These are phyloP conservation scores for Datura wrightii DNA, from an alignment of 257 asterid genomes.

Conservation along the genomic window DNA sequence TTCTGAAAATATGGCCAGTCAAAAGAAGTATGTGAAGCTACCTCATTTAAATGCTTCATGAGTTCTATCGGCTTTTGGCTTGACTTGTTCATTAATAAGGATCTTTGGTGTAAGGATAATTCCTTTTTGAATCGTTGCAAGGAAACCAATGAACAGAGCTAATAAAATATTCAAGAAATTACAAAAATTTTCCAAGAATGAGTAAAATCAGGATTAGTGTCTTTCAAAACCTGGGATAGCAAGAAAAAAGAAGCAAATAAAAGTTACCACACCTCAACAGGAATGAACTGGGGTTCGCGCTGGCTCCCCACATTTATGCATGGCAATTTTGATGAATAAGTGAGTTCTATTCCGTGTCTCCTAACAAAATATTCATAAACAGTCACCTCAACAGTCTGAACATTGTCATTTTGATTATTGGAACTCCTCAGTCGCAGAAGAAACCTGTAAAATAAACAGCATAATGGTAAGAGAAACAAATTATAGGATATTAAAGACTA, in stretches of 20 bases:
- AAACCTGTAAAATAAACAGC: slow-evolving; percentile 42
- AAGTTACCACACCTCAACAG: slow-evolving; percentile 54
- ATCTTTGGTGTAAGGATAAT: slow-evolving; percentile 45
- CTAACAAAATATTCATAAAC: slow-evolving; percentile 59
- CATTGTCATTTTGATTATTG: slow-evolving; percentile 29
- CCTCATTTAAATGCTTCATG: slow-evolving; percentile 46
- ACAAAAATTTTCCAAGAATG: neutral
- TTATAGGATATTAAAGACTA: neutral
- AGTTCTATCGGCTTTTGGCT: slow-evolving; percentile 56
- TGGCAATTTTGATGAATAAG: slow-evolving; percentile 55
- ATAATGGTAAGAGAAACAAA: slow-evolving; percentile 15
- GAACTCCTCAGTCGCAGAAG: slow-evolving; percentile 28
- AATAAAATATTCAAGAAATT: slow-evolving; percentile 19
- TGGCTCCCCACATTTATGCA: slow-evolving; percentile 59
- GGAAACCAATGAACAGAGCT: slow-evolving; percentile 59
- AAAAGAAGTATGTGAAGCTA: slow-evolving; percentile 29
- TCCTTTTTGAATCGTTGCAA: slow-evolving; percentile 51
- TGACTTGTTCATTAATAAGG: slow-evolving; percentile 45
- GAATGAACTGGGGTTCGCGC: slow-evolving; percentile 44
- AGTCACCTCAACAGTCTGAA: slow-evolving; percentile 42
- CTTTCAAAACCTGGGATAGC: neutral
- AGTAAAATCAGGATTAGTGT: neutral
- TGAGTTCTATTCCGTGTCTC: slow-evolving; percentile 45
- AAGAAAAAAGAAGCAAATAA: slow-evolving; percentile 20
- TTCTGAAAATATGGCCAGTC: neutral